Evolutionary conservation across 805 yeast species (phyloP).

Genomic region (Candida insectalens): DNA sequence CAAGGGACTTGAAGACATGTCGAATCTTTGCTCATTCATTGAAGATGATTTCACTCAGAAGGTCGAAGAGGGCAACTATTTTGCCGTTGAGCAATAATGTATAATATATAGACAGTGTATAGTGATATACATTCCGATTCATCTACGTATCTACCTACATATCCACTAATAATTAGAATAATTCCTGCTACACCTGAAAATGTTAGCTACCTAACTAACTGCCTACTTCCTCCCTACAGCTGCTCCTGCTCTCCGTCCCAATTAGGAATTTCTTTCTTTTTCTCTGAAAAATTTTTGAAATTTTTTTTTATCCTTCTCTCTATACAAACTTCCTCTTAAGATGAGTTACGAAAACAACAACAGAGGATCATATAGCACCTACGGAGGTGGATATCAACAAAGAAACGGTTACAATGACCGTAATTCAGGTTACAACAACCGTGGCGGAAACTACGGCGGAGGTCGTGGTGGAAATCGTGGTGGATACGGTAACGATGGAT

Average conservation of each 20-base stretch:
- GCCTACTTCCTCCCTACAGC: background rate
- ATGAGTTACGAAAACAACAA: constrained; percentile 35
- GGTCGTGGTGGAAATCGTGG: constrained; percentile 30
- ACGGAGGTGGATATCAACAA: constrained; percentile 2
- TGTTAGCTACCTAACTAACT: background rate
- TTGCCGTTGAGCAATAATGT: constrained; percentile 37
- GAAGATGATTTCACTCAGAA: constrained; percentile 70
- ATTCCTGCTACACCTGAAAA: no score
- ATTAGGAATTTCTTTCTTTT: no score
- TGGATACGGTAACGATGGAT: constrained; percentile 26
- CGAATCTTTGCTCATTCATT: constrained; percentile 72
- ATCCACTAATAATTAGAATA: no score
- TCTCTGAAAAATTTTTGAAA: constrained; percentile 2
- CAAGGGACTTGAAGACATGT: constrained; percentile 80
- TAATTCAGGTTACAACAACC: background rate
- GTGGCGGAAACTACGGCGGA: constrained; percentile 22
- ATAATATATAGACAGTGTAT: no score
- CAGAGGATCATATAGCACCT: constrained; percentile 22
- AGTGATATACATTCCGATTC: no score
- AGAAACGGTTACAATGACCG: background rate
- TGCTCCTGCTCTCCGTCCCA: background rate
- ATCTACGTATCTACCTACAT: background rate
- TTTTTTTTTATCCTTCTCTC: constrained; percentile 3
- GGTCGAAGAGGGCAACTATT: constrained; percentile 46
- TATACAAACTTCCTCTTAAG: constrained; percentile 3